Evolutionary conservation across 306 rosid genomes (phyloP), one percentile per base, ranked within the genome.

Genomic region (Hippophae gyantsensis): DNA sequence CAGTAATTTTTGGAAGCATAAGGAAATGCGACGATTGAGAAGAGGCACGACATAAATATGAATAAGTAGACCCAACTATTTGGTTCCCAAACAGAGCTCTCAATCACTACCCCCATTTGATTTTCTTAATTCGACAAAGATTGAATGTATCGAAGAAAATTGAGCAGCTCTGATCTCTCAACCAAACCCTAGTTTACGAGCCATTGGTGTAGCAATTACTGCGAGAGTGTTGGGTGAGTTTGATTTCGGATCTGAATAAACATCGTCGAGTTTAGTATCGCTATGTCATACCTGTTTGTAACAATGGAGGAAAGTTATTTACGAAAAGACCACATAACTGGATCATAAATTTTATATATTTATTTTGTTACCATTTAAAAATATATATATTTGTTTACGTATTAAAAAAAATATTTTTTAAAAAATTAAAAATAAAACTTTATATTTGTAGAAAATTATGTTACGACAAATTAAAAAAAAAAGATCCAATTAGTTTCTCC

Each of bases 51-150:
- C 61, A 78, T 42, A 74, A 84, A 81, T 65, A 85, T 64, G 78
- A 83, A 86, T 59, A 88, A 43, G 74, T 60, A 80, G 7, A 82
- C 13, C 32, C 70, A 82, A 9, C 88, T 85, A 76, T 76, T 84
- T 38, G 81, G 93, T 61, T 88, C 93, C 95, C 96, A 92, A 75
- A 88, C 60, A 13, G 86, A 80, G 75, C 72, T 83, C 68, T 85
- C 96, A 50, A 83, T 76, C 13, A 92, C 86, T 27, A 88, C 86
- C 58, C 77, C 90, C 99, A 92, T 32, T 92, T 69, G 51, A 68
- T 66, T 52, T 58, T 57, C 74, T 49, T 59, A 57, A 65, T 26
- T 65, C 8, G 52, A 57, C 56, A 32, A 32, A 12, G 60, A 57
- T 23, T 9, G 23, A 60, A 27, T 42, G 52, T 7, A 8, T 18